Evolutionary conservation across 2,329 filamentous ascomycete species (phyloP).

Genomic region (Curvularia sp.): DNA sequence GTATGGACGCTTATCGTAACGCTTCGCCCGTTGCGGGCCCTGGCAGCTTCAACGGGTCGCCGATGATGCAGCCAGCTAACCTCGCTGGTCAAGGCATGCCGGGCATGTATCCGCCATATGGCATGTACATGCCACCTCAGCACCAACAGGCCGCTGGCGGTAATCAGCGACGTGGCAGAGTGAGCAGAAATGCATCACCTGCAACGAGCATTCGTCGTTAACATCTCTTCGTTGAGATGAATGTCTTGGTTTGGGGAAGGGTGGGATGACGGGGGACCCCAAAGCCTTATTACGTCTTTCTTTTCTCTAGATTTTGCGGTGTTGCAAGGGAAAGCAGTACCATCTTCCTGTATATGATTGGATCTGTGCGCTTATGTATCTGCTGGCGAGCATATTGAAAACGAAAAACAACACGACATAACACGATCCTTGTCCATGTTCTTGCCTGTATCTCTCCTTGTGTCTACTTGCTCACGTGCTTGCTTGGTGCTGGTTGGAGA

Average conservation of each 20-base stretch:
- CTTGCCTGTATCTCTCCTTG: conserved; percentile 1
- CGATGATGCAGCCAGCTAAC: conserved; percentile 58
- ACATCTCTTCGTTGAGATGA: conserved; percentile 41
- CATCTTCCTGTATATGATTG: conserved; percentile 39
- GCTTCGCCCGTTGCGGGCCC: conserved; percentile 52
- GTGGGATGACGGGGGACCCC: neutral
- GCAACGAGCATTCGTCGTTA: conserved; percentile 31
- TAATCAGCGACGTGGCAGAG: conserved; percentile 62
- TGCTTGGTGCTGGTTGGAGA: conserved; percentile 1
- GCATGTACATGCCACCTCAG: conserved; percentile 59
- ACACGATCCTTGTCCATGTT: conserved; percentile 23
- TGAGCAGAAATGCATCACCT: conserved; percentile 51
- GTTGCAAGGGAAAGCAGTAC: conserved; percentile 27
- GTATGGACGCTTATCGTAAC: conserved; percentile 55
- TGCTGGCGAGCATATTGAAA: conserved; percentile 26
- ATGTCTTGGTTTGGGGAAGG: neutral
- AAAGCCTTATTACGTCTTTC: conserved; percentile 1
- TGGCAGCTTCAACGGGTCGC: conserved; percentile 48
- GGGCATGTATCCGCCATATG: conserved; percentile 55
- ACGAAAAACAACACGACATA: conserved; percentile 22
- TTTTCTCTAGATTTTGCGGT: conserved; percentile 16
- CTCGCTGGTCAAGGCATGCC: conserved; percentile 53
- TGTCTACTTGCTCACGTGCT: conserved; percentile 2
- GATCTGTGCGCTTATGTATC: conserved; percentile 26
- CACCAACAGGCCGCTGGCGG: conserved; percentile 55